phyloP scores from a whole-genome alignment of 257 asterid genomes.

The Solanum arcanum region DNA sequence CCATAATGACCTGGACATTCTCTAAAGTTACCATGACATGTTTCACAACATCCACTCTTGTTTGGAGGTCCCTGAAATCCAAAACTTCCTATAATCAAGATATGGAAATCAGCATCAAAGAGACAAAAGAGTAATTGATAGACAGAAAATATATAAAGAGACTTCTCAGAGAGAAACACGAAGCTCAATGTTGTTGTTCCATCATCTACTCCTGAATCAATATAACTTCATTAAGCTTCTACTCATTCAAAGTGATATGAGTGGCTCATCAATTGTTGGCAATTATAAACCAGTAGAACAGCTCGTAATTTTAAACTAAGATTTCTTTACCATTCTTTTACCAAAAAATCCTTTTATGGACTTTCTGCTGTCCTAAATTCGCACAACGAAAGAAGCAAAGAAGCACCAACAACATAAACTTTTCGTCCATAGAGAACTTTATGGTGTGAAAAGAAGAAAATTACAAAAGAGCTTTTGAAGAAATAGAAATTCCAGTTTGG shows the following conservation, averaged over 20 bases:
- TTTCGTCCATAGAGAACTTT: not conserved
- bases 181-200: not conserved
- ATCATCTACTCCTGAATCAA: not conserved
- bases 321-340: not conserved
- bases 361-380: not conserved
- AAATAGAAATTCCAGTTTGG: not conserved
- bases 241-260: not conserved
- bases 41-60: constrained; percentile 47
- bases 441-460: not conserved
- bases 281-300: not conserved
- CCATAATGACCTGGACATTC: constrained; percentile 94
- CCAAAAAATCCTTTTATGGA: not conserved
- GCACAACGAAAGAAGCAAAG: not conserved
- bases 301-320: not conserved
- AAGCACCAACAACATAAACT: not conserved
- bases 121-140: not conserved
- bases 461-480: not conserved
- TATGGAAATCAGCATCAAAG: not conserved
- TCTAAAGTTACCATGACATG: constrained; percentile 54
- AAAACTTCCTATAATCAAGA: not conserved
- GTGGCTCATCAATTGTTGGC: not conserved
- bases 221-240: not conserved
- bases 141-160: not conserved
- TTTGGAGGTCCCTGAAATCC: constrained; percentile 75
- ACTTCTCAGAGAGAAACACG: not conserved